Base-by-base conservation (phyloP, 371 early-diverging fungal species). In the Rhizomucor pusillus region DNA sequence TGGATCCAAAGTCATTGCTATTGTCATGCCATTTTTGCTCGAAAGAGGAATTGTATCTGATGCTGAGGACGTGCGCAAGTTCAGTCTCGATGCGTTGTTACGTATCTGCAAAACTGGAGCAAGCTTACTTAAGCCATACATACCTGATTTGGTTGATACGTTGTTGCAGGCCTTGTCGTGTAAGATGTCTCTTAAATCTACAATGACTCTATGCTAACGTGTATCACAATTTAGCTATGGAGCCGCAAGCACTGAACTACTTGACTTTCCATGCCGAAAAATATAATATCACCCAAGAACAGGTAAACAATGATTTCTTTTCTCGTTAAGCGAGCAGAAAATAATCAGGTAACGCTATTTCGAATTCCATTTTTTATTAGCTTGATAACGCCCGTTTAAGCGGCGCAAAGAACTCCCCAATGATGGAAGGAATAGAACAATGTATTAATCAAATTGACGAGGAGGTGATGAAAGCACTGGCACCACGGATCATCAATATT, bases 241-340 rank as follows among this genome's bases (percentile, higher is more conserved):
- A 86, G 46, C 75, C 79, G n/a, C 79, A 79, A 49, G 60, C 80
- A 0, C 66, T 84, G 71, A 91, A 91, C 65, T 95, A 95, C 65
- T 62, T 95, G 25, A 87, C 89, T n/a, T 94, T 95, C 77, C 93
- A 97, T 61, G 84, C 88, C 0, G 92, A 90, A 25, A 83, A 84
- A 52, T 93, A 92, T 58, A 85, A 91, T 44, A 85, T 96, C n/a
- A 85, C 94, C 12, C 87, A 86, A 46, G 91, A 93, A 34, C 90
- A 94, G 63, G 67, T 67, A 60, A 14, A 16, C 19, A 48, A 11
- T 35, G 2, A 34, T 49, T 0, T 19, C 11, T 34, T 16, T 50
- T 50, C 11, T 16, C 16, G 34, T 49, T 16, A 46, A 13, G 16
- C 2, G 13, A 22, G 16, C 18, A 5, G 33, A 22, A 45, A 47